Evolutionary conservation across 1,284 basidiomycete species (phyloP).

Genomic region (Malassezia brasiliensis): DNA sequence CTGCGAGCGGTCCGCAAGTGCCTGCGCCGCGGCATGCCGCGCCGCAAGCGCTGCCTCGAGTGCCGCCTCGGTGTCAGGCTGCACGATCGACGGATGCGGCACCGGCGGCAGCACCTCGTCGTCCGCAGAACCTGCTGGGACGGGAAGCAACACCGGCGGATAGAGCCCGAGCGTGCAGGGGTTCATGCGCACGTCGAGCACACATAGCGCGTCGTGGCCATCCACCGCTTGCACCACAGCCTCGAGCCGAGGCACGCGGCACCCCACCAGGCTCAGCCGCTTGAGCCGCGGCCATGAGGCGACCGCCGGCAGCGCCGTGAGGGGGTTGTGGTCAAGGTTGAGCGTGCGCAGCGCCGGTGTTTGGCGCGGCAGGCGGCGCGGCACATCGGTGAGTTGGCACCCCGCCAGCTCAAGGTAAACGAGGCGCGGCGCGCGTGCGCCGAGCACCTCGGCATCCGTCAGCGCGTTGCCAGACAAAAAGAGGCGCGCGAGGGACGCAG

Average conservation of each 20-base stretch:
- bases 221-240: constrained; percentile 27
- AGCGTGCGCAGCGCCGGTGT: constrained; percentile 80
- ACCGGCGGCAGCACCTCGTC: constrained; percentile 28
- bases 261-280: constrained; percentile 39
- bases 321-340: constrained; percentile 54
- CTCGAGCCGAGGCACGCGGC: constrained; percentile 30
- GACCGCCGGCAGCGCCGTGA: constrained; percentile 29
- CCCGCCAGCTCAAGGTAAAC: constrained; percentile 85
- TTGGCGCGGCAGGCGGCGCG: constrained; percentile 58
- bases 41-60: constrained; percentile 5
- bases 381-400: constrained; percentile 70
- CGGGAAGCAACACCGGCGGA: constrained; percentile 31
- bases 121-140: constrained; percentile 5
- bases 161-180: constrained; percentile 44
- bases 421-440: constrained; percentile 49
- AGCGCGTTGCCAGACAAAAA: constrained; percentile 74
- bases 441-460: constrained; percentile 13
- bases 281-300: constrained; percentile 30
- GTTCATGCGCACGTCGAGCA: constrained; percentile 39
- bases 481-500: constrained; percentile 77
- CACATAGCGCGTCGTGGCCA: constrained; percentile 28
- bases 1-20: constrained; percentile 34
- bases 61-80: constrained; percentile 24
- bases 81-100: constrained; percentile 34
- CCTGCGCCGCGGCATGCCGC: constrained; percentile 18